phyloP scores from a whole-genome alignment of 208 protist genomes.

The Trypanosoma melophagium region DNA sequence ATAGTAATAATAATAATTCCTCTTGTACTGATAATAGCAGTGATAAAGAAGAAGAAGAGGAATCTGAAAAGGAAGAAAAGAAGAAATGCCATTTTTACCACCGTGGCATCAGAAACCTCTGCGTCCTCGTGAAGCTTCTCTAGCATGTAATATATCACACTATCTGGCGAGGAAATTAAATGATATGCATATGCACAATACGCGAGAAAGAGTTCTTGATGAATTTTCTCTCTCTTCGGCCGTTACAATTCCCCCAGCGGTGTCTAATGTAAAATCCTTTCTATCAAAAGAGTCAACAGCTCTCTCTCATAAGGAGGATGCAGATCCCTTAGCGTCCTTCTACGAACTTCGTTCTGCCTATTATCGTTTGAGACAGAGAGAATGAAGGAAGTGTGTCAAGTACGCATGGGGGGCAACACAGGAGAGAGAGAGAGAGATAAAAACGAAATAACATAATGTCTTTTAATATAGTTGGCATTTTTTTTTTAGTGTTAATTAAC shows the following conservation, averaged over 20 bases:
- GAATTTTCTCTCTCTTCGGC: not conserved
- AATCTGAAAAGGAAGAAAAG: not conserved
- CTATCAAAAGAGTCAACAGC: not conserved
- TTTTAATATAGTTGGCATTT: no score
- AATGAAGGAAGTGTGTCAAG: not conserved
- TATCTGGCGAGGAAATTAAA: conserved; percentile 10
- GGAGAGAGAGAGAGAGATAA: no score
- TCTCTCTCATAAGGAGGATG: not conserved
- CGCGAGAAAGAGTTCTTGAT: not conserved
- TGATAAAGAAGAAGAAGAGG: no score
- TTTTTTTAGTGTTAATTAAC: no score
- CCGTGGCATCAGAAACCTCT: not conserved
- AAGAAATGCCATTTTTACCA: not conserved
- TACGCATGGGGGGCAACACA: not conserved
- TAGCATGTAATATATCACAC: not conserved
- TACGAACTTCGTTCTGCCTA: conserved; percentile 16
- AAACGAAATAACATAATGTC: no score
- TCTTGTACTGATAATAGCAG: no score
- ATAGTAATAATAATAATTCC: not conserved
- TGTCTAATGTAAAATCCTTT: not conserved
- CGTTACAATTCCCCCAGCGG: not conserved
- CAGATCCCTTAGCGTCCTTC: not conserved
- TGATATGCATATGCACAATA: not conserved
- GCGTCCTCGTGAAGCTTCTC: not conserved
- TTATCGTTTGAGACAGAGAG: conserved; percentile 1